Conservation (phyloP, 2,329 filamentous ascomycete species). For the Cucurbitaria berberidis region DNA sequence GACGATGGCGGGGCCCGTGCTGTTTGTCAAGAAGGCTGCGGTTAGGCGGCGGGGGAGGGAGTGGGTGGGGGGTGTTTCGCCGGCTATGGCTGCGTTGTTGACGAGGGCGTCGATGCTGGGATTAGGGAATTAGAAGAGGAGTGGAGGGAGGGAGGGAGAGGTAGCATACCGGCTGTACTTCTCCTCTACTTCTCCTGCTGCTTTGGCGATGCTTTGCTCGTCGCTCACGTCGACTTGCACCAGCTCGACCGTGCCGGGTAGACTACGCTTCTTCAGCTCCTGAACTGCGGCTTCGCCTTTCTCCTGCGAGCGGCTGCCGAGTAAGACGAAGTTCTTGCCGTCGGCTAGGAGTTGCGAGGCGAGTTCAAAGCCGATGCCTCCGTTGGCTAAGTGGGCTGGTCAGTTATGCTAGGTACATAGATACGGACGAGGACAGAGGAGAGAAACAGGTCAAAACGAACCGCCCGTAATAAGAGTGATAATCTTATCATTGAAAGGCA, state of each 20-base stretch:
- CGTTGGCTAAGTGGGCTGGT: constrained; percentile 41
- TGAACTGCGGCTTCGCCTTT: constrained; percentile 34
- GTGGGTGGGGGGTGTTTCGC: constrained; percentile 3
- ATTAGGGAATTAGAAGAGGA: neutral
- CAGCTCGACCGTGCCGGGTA: constrained; percentile 40
- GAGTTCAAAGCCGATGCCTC: constrained; percentile 57
- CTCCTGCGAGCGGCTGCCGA: constrained; percentile 19
- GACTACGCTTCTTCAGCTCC: constrained; percentile 22
- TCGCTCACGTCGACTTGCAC: constrained; percentile 51
- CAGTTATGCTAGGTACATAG: neutral
- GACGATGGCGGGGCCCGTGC: constrained; percentile 19
- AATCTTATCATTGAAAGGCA: constrained; percentile 20
- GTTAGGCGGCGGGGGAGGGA: constrained; percentile 21
- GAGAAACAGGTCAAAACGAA: constrained; percentile 14
- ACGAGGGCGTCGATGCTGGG: constrained; percentile 42
- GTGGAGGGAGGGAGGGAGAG: neutral
- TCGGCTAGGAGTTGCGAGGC: constrained; percentile 47
- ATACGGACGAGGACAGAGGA: neutral
- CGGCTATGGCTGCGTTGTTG: constrained; percentile 46
- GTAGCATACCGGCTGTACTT: constrained; percentile 29
- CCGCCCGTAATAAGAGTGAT: constrained; percentile 47
- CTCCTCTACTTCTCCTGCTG: constrained; percentile 33
- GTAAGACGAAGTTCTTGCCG: constrained; percentile 34
- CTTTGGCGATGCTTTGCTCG: constrained; percentile 49
- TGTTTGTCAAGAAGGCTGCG: constrained; percentile 33